Base-by-base conservation (phyloP, 2,329 filamentous ascomycete genomes). In the Hirsutella minnesotensis region DNA sequence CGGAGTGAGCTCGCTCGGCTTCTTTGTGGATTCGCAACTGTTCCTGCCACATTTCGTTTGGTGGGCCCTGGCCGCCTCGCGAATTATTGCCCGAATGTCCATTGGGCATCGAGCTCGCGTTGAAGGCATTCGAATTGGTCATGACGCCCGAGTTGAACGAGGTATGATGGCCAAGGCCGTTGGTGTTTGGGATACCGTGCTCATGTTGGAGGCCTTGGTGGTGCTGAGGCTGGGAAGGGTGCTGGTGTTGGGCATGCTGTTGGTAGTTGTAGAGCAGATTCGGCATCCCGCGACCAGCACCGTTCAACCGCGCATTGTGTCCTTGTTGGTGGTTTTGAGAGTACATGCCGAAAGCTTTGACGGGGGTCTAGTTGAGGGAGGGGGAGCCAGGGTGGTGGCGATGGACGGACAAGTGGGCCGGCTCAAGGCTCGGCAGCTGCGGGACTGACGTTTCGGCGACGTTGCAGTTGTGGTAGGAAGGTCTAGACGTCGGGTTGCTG, bases 21-120 rank as follows among this genome's bases (percentile, higher is more conserved):
- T 87, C 83, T 51, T 89, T 85, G 49, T 81, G 83, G 55, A 89
- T 67, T 48, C 84, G 80, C 50, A 95, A 65, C 65, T 98, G 92
- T 57, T 92, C 83, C 49, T 83, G 80, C 89, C 89, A 96, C 62
- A 94, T 84, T 52, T 81, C 78, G 49, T 66, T 79, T 43, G 67
- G 70, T 43, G 73, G 73, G 21, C 63, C 62, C 49, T 76, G 75
- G 3, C 65, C 67, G 27, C 63, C 66, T 40, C 76, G 65, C 16
- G 69, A 61, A 39, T 64, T 66, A 13, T 64, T 66, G 15, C 63
- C 58, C 7, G 65, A 56, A 43, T 78, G 74, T 30, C 77, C 77
- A 53, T 80, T 81, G 43, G 77, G 73, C 27, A 80, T 60, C 46
- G 60, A 66, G 49, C 59, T 69, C 9, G 70, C 62, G 15, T 69